These are phyloP conservation scores for Physaria fendleri DNA, from an alignment of 345 rosid genomes.

Conservation along the genomic window DNA sequence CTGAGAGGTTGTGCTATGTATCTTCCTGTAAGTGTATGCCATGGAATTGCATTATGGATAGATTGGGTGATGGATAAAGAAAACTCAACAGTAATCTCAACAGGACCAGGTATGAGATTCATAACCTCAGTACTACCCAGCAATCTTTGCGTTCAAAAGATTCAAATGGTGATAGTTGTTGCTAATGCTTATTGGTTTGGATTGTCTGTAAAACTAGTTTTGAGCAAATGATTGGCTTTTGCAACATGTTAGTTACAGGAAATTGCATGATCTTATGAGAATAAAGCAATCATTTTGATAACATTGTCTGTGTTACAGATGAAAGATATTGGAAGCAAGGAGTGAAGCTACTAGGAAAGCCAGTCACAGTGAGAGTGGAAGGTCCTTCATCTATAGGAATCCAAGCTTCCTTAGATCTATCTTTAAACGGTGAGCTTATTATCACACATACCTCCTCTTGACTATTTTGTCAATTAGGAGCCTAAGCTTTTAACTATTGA, in stretches of 20 bases:
- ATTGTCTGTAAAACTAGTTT: background rate
- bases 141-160: background rate
- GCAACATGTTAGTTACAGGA: too few relatives aligned
- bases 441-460: slow-evolving; percentile 38
- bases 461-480: too few relatives aligned
- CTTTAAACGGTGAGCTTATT: slow-evolving; percentile 52
- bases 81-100: slow-evolving; percentile 44
- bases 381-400: slow-evolving; percentile 38
- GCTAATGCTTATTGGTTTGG: background rate
- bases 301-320: slow-evolving; percentile 33
- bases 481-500: too few relatives aligned
- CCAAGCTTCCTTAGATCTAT: slow-evolving; percentile 62
- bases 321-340: slow-evolving; percentile 86
- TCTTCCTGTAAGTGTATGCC: slow-evolving; percentile 83
- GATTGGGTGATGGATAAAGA: slow-evolving; percentile 85
- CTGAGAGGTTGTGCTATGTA: slow-evolving; percentile 80
- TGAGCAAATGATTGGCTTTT: too few relatives aligned
- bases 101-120: slow-evolving; percentile 61
- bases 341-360: slow-evolving; percentile 67
- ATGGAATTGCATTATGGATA: slow-evolving; percentile 83
- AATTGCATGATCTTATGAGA: too few relatives aligned
- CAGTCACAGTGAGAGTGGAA: slow-evolving; percentile 40
- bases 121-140: background rate
- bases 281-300: background rate
- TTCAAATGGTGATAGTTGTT: background rate